Base-by-base conservation (phyloP, 805 yeast genomes). In the Saccharomycopsis vini region DNA sequence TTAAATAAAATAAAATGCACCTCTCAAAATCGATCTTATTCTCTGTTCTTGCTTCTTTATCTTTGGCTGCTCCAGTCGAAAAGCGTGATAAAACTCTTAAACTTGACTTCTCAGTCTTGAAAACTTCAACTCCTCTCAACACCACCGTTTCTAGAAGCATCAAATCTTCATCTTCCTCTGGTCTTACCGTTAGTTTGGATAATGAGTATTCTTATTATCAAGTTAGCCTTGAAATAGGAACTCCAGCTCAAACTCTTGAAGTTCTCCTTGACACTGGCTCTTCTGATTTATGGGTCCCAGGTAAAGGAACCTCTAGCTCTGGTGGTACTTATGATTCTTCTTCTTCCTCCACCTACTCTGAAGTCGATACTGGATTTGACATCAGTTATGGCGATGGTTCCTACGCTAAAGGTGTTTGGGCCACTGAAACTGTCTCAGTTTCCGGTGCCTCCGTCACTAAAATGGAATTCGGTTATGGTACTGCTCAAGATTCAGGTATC, bases 181-280 rank as follows among this genome's bases (percentile, higher is more conserved):
- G 35, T 9, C 4, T 43, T 57, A 32, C 62, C 64, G 33, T 47
- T 31, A 30, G 32, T 5, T 50, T 73, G 28, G 54, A 55, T 12
- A 73, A 73, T 50, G 61, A 64, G 40, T 48, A 55, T 12, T 59
- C 67, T 10, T 73, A 72, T 46, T 75, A 72, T 52, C 60, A 71
- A 7, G 72, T 69, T 3, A 61, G 61, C 3, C 45, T 73, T 15
- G 54, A 58, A 28, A 55, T 73, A 13, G 77, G 78, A 13, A 59
- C 64, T 2, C 74, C 74, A 6, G 56, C 61, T 5, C 73, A 70
- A 50, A 56, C 58, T 24, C 44, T 71, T 7, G 62, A 62, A 13
- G 67, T 70, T 3, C 59, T 67, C 28, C 54, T 72, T 38, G 77
- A 72, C 52, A 69, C 76, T 3, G 76, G 76, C 4, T 69, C 75